Base-by-base conservation (phyloP, 306 rosid genomes). In the Cucumis cinereus region DNA sequence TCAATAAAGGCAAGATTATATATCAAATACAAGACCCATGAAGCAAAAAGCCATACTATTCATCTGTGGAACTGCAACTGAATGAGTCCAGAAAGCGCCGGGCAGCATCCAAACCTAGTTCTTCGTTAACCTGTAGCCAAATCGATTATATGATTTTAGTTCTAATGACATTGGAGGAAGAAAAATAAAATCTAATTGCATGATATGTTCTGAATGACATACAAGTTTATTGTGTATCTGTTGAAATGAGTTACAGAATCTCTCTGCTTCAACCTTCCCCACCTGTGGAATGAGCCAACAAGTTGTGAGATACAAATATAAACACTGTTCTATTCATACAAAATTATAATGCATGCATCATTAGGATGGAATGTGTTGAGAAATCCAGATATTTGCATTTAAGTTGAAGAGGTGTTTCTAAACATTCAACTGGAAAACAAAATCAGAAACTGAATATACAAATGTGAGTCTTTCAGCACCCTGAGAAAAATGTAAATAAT, bases 51-150 rank as follows among this genome's bases (percentile, higher is more conserved):
- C 55, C 30, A 50, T 20, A 71, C 70, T 79, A 81, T 57, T 78
- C 75, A 36, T 78, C 75, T 73, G 54, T 22, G 24, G 58, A 77
- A 77, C 71, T 23, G 24, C 43, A 75, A 78, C 76, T 69, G 80
- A 79, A 81, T 13, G 88, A 72, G 3, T 82, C 88, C 70, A 91
- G 79, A 53, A 89, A 80, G 76, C 66, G 84, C 75, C 58, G 78
- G 14, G 93, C 92, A 45, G 92, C 92, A 73, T 88, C 97, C 71
- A 79, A 71, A 83, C 88, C 87, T 81, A 93, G 80, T 79, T 83
- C 97, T 79, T 83, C 97, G 74, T 72, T 49, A 16, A 72, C 76
- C 76, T 72, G 76, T 50, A 72, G 8, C 28, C 24, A 72, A 49
- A 28, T 26, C 50, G 76, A 50, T 50, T 8, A 71, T 49, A 71